Conservation (phyloP, 2,329 filamentous ascomycete genomes). For the Colletotrichum sp. region DNA sequence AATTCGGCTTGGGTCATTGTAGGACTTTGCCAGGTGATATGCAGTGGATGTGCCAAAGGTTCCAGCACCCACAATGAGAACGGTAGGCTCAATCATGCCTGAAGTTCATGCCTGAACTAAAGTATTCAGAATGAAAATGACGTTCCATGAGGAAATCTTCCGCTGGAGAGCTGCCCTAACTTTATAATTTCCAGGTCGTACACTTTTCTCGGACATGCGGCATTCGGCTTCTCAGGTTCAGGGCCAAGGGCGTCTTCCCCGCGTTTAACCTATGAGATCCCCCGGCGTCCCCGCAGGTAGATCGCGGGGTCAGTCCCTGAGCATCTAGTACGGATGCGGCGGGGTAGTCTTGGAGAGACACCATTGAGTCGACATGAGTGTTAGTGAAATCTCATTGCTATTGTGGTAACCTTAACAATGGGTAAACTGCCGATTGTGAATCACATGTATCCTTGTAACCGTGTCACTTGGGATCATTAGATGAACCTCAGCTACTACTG, state of each 20-base stretch:
- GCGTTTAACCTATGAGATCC: not conserved
- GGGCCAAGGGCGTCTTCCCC: not conserved
- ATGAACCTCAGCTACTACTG: not conserved
- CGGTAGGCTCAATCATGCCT: not conserved
- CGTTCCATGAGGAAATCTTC: not conserved
- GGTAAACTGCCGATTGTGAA: not conserved
- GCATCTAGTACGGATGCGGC: not conserved
- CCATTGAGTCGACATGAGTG: fast-evolving
- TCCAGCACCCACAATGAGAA: slow-evolving; percentile 54
- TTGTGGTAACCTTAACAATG: not conserved
- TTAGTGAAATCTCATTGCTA: not conserved
- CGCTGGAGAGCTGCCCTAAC: not conserved
- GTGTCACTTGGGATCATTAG: not conserved
- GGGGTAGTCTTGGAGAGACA: not conserved
- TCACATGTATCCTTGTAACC: not conserved
- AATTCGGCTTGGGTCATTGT: slow-evolving; percentile 8
- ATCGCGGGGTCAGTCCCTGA: not conserved
- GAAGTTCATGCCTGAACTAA: too few species aligned
- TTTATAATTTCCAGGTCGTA: not conserved
- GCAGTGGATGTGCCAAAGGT: slow-evolving; percentile 56
- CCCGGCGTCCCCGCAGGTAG: not conserved
- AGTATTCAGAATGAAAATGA: not conserved
- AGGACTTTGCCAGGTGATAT: slow-evolving; percentile 42
- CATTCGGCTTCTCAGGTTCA: not conserved
- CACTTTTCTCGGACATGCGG: not conserved